Conservation (phyloP, 2,329 filamentous ascomycete genomes). For the Cladophialophora yegresii region DNA sequence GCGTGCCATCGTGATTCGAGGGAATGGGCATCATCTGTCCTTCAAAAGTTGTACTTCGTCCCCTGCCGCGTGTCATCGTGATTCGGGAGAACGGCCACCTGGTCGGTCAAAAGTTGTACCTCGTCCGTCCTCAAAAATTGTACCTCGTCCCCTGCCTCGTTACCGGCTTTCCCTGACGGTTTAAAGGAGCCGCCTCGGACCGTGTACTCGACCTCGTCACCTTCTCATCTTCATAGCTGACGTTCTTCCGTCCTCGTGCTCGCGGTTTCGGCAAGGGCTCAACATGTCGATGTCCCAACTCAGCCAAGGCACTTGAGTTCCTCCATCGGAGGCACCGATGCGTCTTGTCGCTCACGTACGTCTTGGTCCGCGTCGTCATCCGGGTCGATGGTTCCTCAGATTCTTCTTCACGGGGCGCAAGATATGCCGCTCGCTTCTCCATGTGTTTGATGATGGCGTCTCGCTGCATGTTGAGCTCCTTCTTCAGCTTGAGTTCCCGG, state of each 20-base stretch:
- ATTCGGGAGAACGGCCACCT: neutral
- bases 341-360: slow-evolving; percentile 55
- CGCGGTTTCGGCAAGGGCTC: slow-evolving; percentile 55
- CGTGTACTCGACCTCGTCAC: slow-evolving; percentile 39
- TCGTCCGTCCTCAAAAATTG: slow-evolving; percentile 44
- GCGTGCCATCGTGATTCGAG: neutral
- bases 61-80: neutral
- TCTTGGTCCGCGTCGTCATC: slow-evolving; percentile 65
- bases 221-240: slow-evolving; percentile 35
- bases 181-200: slow-evolving; percentile 31
- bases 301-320: slow-evolving; percentile 62
- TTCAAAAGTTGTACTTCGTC: too few species aligned
- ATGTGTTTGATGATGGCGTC: slow-evolving; percentile 77
- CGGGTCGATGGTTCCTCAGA: slow-evolving; percentile 55
- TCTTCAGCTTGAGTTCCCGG: slow-evolving; percentile 83
- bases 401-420: slow-evolving; percentile 54
- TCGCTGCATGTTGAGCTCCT: slow-evolving; percentile 76
- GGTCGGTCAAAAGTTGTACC: too few species aligned
- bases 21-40: neutral
- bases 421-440: slow-evolving; percentile 74
- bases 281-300: slow-evolving; percentile 62
- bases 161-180: slow-evolving; percentile 53
- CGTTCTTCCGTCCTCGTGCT: slow-evolving; percentile 41
- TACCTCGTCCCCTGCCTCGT: slow-evolving; percentile 56
- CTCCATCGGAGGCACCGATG: slow-evolving; percentile 67